A percentile compares a stretch with the other conserved stretches of the same genome.
Conservation (phyloP, 306 rosid genomes). For the Dryas octopetala region DNA sequence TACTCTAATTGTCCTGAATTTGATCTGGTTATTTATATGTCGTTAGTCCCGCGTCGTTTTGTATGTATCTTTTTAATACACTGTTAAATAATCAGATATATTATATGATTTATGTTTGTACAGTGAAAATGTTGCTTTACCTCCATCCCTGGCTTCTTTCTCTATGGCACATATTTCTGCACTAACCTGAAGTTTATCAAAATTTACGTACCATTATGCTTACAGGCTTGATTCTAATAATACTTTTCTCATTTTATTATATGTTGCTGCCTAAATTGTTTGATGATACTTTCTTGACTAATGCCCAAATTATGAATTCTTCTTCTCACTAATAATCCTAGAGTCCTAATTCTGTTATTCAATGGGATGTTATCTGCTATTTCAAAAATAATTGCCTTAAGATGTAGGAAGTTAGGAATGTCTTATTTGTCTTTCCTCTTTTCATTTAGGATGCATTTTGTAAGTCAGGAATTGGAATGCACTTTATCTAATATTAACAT, state of each 20-base stretch:
- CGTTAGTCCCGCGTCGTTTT: neutral
- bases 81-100: neutral
- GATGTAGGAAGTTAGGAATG: neutral
- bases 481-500: slow-evolving; percentile 16
- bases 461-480: neutral
- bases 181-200: neutral
- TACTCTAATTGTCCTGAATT: neutral
- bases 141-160: neutral
- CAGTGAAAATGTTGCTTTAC: neutral
- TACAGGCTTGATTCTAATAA: neutral
- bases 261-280: neutral
- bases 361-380: neutral
- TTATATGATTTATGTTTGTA: neutral
- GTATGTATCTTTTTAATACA: neutral
- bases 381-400: neutral
- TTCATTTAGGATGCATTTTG: slow-evolving; percentile 4
- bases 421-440: neutral
- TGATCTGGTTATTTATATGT: too few relatives aligned
- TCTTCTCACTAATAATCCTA: neutral
- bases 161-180: neutral
- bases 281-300: neutral
- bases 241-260: neutral
- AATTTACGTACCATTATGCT: neutral
- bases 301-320: neutral
- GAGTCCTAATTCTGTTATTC: neutral